These are phyloP conservation scores for Musa troglodytarum DNA, from an alignment of 176 grass and related monocot genomes.

Conservation along the genomic window DNA sequence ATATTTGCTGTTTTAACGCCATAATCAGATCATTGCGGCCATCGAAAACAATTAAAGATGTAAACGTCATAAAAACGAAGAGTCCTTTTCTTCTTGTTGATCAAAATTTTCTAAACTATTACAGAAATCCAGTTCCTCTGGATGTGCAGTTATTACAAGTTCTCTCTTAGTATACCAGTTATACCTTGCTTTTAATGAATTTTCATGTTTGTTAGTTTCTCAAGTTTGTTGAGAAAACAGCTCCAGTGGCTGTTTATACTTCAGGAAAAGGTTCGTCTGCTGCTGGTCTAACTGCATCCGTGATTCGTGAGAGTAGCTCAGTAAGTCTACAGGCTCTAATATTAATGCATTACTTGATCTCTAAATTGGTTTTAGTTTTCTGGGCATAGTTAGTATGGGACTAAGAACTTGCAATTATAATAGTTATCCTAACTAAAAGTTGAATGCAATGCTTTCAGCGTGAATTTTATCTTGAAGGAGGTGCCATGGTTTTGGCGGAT, in stretches of 20 bases:
- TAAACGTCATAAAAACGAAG: no score
- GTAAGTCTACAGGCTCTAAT: conserved; percentile 34
- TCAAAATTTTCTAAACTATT: no score
- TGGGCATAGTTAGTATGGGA: background rate
- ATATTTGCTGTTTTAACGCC: no score
- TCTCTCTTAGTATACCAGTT: background rate
- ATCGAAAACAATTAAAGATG: no score
- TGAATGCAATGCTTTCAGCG: conserved; percentile 35
- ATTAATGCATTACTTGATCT: background rate
- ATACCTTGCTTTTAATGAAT: background rate
- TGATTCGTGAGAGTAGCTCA: conserved; percentile 75
- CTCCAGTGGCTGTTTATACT: conserved; percentile 92
- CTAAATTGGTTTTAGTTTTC: background rate
- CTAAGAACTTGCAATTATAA: background rate
- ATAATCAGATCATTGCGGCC: no score
- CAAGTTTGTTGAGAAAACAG: conserved; percentile 97
- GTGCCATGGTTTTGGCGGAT: conserved; percentile 95
- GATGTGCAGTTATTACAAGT: background rate
- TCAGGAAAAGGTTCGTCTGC: conserved; percentile 99
- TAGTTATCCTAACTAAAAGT: background rate
- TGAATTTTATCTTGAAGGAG: conserved; percentile 99
- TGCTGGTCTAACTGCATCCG: conserved; percentile 90
- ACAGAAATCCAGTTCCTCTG: no score
- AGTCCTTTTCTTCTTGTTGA: no score
- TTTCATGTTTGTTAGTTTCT: conserved; percentile 57